These are phyloP conservation scores for Aspergillus mulundensis DNA, from an alignment of 495 filamentous ascomycete species.

Conservation along the genomic window DNA sequence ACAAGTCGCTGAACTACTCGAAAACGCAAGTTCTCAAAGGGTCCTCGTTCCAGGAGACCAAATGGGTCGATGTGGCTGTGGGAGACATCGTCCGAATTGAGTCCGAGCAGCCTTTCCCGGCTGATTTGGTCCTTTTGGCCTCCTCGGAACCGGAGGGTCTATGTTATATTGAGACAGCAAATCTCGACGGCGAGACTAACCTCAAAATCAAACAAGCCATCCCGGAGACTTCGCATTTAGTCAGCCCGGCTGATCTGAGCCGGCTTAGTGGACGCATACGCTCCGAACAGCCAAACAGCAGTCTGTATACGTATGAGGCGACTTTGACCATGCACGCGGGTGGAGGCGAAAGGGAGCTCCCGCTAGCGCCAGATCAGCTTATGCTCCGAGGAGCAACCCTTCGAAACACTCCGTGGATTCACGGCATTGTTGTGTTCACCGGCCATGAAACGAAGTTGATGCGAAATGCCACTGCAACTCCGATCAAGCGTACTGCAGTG, in stretches of 20 bases:
- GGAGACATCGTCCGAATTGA: constrained; percentile 94
- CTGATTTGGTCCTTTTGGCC: constrained; percentile 86
- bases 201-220: constrained; percentile 98
- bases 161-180: constrained; percentile 99
- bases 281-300: constrained; percentile 98
- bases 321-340: constrained; percentile 90
- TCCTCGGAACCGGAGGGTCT: constrained; percentile 96
- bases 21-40: constrained; percentile 81
- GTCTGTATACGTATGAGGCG: constrained; percentile 96
- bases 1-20: constrained; percentile 83
- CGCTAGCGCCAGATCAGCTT: constrained; percentile 77
- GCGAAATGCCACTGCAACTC: constrained; percentile 95
- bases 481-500: constrained; percentile 95
- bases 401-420: constrained; percentile 96
- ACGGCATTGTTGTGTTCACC: constrained; percentile 95
- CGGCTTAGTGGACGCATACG: constrained; percentile 79
- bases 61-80: constrained; percentile 90
- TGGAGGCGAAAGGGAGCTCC: constrained; percentile 91
- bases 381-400: constrained; percentile 90
- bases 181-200: constrained; percentile 97
- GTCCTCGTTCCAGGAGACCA: constrained; percentile 77
- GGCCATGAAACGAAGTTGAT: constrained; percentile 99
- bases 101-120: constrained; percentile 93
- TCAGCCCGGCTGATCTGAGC: constrained; percentile 82
- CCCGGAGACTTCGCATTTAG: constrained; percentile 84